Evolutionary conservation across 306 rosid genomes (phyloP), one percentile per base, ranked within the genome.

Genomic region (Ziziphus jujuba): DNA sequence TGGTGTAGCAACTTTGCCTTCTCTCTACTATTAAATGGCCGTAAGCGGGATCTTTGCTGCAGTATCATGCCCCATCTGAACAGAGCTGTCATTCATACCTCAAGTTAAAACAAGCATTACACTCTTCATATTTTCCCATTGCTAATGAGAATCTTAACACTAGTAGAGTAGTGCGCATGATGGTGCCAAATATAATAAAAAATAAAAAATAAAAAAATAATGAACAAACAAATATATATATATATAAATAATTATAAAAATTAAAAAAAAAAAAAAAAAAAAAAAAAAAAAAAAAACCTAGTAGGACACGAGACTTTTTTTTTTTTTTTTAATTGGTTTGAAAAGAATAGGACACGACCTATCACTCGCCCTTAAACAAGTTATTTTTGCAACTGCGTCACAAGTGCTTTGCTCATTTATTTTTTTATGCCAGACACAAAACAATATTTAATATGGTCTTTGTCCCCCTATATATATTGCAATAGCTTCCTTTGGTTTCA

Each of bases 51-150:
- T 79, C 99, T 78, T 79, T 88, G 96, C 79, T 93, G 99, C 77
- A 93, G 84, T 59, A 91, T 78, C 70, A 77, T 74, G 31, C 87
- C 99, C 99, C 99, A 93, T 87, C 95, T 80, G 82, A 82, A 90
- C 59, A 90, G 75, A 60, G 99, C 97, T 93, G 90, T 66, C 61
- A 52, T 64, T 61, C 48, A 70, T 7, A 53, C 72, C 58, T 43
- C 45, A 65, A 52, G 71, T 36, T 50, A 38, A 57, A 7, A 54
- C 20, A 48, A 36, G 35, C 16, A 16, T 12, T 8, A 21, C 12
- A 55, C 59, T 7, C 22, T 55, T 25, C 17, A 5, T 24, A 11
- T 25, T 10, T 24, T 22, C 3, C 15, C 55, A 50, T 50, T 50
- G 21, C 8, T 7, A 50, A 50, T 20, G 22, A 16, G 2, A 50